Evolutionary conservation across 495 filamentous ascomycete genomes (phyloP).

Genomic region (Lindgomyces ingoldianus): DNA sequence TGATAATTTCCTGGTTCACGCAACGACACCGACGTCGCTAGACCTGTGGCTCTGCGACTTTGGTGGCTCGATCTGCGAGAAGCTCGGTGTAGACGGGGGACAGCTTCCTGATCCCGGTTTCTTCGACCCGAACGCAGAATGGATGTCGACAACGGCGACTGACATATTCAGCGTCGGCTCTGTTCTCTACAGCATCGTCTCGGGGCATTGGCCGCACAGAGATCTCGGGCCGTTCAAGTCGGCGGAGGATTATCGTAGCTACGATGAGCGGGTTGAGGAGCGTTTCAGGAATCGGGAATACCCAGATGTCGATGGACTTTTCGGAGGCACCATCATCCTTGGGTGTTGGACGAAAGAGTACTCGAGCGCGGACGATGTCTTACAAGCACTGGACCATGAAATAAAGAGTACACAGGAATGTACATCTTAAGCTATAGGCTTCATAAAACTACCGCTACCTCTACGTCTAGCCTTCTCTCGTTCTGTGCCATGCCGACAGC

Average conservation of each 20-base stretch:
- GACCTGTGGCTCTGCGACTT: slow-evolving; percentile 16
- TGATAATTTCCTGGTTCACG: slow-evolving; percentile 19
- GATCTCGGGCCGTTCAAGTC: background rate
- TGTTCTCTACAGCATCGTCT: slow-evolving; percentile 13
- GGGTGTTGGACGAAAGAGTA: slow-evolving; percentile 10
- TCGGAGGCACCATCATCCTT: slow-evolving; percentile 8
- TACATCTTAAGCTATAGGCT: slow-evolving; percentile 4
- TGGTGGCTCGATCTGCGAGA: slow-evolving; percentile 8
- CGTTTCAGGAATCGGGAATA: slow-evolving; percentile 12
- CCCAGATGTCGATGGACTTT: slow-evolving; percentile 14
- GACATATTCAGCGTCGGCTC: slow-evolving; percentile 15
- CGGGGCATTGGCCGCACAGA: slow-evolving; percentile 1
- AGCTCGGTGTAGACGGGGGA: slow-evolving; percentile 7
- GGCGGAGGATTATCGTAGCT: slow-evolving; percentile 10
- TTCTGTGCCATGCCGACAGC: background rate
- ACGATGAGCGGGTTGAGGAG: slow-evolving; percentile 12
- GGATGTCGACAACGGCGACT: slow-evolving; percentile 10
- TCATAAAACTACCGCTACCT: slow-evolving; percentile 4
- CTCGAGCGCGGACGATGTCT: slow-evolving; percentile 6
- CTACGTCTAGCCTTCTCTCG: slow-evolving; percentile 1
- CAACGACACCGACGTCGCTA: slow-evolving; percentile 13
- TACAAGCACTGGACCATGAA: slow-evolving; percentile 2
- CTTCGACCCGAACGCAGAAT: slow-evolving; percentile 17
- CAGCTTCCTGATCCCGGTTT: slow-evolving; percentile 20
- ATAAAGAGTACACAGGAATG: slow-evolving; percentile 3